Base-by-base conservation (phyloP, 202 grass and related monocot species). In the Panicum hallii region DNA sequence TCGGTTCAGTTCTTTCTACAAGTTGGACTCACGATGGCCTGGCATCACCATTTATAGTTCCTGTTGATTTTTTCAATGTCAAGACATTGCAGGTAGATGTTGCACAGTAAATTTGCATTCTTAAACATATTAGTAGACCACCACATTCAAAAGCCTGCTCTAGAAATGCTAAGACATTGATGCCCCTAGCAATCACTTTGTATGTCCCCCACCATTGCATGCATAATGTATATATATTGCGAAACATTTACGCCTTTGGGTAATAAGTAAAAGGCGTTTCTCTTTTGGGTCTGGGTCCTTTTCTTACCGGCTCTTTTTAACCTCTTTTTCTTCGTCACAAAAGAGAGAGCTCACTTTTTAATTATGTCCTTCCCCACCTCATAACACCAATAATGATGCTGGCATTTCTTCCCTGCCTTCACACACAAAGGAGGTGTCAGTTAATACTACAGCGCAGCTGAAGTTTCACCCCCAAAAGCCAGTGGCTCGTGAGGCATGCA, bases 31-130 rank as follows among this genome's bases (percentile, higher is more conserved):
- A 49, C 87, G 85, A 28, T 94, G 92, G 14, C 92, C 92, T 41
- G 90, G 90, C 90, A 94, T 94, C 80, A 94, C 92, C 92, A 94
- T 94, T 94, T 94, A 90, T 94, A 92, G 92, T 70, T 94, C 92
- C 90, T 94, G 73, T 89, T 43, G 20, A 60, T 9, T 44, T 44
- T 9, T 44, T 44, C 43, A 44, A 9, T 44, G 9, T 44, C 43
- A 44, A 9, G 43, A 9, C 8, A 9, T 44, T 44, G 43, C 43
- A 44, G 43, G 43, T 44, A 44, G 43, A 7, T 44, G 43, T 9
- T 44, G 43, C 43, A 44, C 9, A 44, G 9, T 44, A 44, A 44
- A 44, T 44, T 44, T 44, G 43, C 43, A 44, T 44, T 44, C 42
- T 44, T 44, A 8, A 44, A 44, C 42, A 34, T 34, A 34, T 34